Evolutionary conservation across 176 grass and related monocot genomes (phyloP).

Genomic region (Canna indica): DNA sequence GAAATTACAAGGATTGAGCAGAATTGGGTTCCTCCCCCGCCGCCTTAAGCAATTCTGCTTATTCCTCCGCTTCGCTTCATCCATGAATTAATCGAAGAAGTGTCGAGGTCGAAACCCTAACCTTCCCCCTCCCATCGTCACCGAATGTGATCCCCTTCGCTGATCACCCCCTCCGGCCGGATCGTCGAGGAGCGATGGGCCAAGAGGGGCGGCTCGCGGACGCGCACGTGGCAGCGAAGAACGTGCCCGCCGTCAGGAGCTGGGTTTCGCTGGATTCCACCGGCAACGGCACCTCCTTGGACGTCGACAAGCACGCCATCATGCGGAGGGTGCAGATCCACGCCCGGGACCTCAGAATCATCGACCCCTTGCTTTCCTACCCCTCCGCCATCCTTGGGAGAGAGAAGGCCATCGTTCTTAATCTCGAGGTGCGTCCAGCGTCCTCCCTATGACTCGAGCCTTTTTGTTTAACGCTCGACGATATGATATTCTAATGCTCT

Average conservation of each 20-base stretch:
- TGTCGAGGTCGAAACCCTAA: background rate
- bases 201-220: background rate
- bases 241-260: constrained; percentile 47
- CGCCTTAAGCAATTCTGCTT: too few species aligned
- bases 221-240: constrained; percentile 22
- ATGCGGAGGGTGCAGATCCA: constrained; percentile 92
- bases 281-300: constrained; percentile 61
- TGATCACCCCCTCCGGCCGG: background rate
- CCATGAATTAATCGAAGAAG: background rate
- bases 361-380: constrained; percentile 89
- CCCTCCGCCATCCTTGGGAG: constrained; percentile 89
- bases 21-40: too few species aligned
- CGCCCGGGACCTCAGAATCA: constrained; percentile 81
- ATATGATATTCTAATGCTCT: constrained; percentile 16
- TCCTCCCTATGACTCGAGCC: background rate
- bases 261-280: constrained; percentile 72
- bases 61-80: background rate
- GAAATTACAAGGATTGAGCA: too few species aligned
- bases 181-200: background rate
- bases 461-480: background rate
- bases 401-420: constrained; percentile 86
- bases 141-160: background rate
- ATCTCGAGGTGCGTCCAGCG: constrained; percentile 52
- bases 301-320: constrained; percentile 90
- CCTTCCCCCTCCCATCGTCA: background rate